Percentiles rank a stretch among this genome's conserved stretches.
Evolutionary conservation across 2,329 filamentous ascomycete genomes (phyloP).

Genomic region (Fusarium sp.): DNA sequence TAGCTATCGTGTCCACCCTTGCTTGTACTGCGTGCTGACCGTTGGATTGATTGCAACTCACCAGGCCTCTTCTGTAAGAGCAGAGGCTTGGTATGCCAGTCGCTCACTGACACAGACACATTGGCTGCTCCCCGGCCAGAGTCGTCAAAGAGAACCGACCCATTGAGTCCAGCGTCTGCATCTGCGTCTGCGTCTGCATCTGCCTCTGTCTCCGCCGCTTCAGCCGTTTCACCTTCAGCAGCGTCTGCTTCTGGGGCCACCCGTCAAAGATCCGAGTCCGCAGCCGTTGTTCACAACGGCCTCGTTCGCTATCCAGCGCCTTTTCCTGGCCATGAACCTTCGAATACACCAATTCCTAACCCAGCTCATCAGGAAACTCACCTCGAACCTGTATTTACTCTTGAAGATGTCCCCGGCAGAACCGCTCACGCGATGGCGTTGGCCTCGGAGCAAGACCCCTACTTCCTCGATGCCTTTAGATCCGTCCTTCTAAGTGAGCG

Average conservation of each 20-base stretch:
- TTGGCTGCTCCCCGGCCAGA: constrained; percentile 16
- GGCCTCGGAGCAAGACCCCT: constrained; percentile 57
- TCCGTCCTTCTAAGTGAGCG: constrained; percentile 57
- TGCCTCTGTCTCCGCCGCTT: constrained; percentile 19
- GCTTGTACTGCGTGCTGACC: too few relatives aligned
- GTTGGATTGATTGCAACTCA: constrained; percentile 23
- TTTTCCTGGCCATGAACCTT: constrained; percentile 2
- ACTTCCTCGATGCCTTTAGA: constrained; percentile 57
- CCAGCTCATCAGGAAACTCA: constrained; percentile 12
- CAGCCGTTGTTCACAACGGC: constrained; percentile 42
- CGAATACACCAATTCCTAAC: constrained; percentile 3
- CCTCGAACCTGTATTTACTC: constrained; percentile 43
- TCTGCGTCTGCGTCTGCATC: constrained; percentile 24
- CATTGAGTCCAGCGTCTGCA: constrained; percentile 18
- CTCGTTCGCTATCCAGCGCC: constrained; percentile 31
- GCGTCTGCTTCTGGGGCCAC: constrained; percentile 19
- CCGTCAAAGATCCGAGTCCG: constrained; percentile 20
- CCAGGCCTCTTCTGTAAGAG: constrained; percentile 49
- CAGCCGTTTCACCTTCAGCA: constrained; percentile 26
- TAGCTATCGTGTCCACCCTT: not conserved
- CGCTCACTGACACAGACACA: constrained; percentile 39
- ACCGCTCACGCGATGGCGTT: constrained; percentile 58
- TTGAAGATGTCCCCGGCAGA: constrained; percentile 54
- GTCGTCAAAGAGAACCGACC: constrained; percentile 1
- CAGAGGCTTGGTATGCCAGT: constrained; percentile 48